These are phyloP conservation scores for Suillus weaverae DNA, from an alignment of 768 basidiomycete species.

Conservation along the genomic window DNA sequence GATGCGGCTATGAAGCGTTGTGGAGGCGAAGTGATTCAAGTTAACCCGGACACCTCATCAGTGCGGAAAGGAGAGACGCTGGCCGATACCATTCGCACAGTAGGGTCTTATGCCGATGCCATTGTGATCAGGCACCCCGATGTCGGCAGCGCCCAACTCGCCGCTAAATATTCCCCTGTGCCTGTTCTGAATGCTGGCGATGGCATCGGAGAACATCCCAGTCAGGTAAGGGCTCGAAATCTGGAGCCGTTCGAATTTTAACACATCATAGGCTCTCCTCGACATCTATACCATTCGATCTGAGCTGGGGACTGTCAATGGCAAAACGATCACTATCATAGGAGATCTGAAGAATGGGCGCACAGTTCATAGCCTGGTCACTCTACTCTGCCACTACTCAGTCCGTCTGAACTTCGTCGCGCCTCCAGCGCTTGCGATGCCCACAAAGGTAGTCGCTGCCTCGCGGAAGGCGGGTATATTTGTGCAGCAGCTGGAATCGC, in stretches of 20 bases:
- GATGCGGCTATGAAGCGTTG: slow-evolving; percentile 99
- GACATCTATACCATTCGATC: slow-evolving; percentile 96
- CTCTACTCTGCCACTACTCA: slow-evolving; percentile 86
- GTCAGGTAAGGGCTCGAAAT: slow-evolving; percentile 57
- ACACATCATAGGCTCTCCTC: slow-evolving; percentile 59
- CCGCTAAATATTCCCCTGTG: slow-evolving; percentile 95
- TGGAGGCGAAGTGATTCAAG: slow-evolving; percentile 91
- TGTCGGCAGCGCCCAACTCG: slow-evolving; percentile 89
- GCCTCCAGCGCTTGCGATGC: slow-evolving; percentile 86
- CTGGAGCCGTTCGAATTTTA: slow-evolving; percentile 9
- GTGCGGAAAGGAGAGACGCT: slow-evolving; percentile 93
- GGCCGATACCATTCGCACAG: slow-evolving; percentile 89
- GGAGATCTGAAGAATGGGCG: slow-evolving; percentile 98
- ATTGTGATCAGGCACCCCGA: slow-evolving; percentile 94
- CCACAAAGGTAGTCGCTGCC: slow-evolving; percentile 74
- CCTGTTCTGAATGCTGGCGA: slow-evolving; percentile 98
- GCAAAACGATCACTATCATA: slow-evolving; percentile 86
- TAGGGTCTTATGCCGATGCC: slow-evolving; percentile 94
- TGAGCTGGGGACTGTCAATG: slow-evolving; percentile 97
- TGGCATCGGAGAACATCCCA: slow-evolving; percentile 96
- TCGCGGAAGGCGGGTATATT: slow-evolving; percentile 82
- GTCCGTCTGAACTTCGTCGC: slow-evolving; percentile 96
- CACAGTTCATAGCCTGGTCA: slow-evolving; percentile 95
- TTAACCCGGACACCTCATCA: slow-evolving; percentile 79
- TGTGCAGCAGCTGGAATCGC: slow-evolving; percentile 78